Percentiles rank a stretch among this genome's conserved stretches.
These are phyloP conservation scores for Lentinula raphanica DNA, from an alignment of 768 basidiomycete genomes.

Conservation along the genomic window DNA sequence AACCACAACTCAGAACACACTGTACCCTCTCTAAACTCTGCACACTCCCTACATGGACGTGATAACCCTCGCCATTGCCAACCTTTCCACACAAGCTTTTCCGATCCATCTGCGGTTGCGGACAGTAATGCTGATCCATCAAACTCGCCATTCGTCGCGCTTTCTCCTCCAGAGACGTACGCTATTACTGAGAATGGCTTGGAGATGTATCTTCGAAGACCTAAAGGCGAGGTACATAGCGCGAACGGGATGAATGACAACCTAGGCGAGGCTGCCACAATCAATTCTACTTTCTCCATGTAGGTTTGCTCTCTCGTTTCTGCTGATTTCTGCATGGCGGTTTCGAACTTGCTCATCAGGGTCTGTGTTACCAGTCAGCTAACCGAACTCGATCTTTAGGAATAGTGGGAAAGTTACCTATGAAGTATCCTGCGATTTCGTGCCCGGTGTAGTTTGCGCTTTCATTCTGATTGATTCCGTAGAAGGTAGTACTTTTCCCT, in stretches of 20 bases:
- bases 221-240: constrained; percentile 16
- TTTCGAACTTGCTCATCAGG: background rate
- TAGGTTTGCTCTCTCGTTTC: constrained; percentile 14
- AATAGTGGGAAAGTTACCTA: constrained; percentile 24
- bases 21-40: background rate
- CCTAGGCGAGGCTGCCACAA: constrained; percentile 27
- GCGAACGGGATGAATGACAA: constrained; percentile 23
- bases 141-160: constrained; percentile 18
- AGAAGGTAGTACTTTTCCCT: constrained; percentile 4
- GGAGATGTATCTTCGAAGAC: constrained; percentile 22
- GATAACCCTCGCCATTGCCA: constrained; percentile 11
- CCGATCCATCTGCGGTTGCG: constrained; percentile 5
- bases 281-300: constrained; percentile 30
- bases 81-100: constrained; percentile 17
- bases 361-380: too few relatives aligned
- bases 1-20: too few relatives aligned
- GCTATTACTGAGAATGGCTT: constrained; percentile 17
- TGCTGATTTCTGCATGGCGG: too few relatives aligned
- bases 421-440: constrained; percentile 19
- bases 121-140: background rate
- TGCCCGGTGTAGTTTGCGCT: constrained; percentile 28
- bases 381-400: too few relatives aligned
- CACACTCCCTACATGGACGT: background rate
- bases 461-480: constrained; percentile 27
- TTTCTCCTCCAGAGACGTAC: constrained; percentile 23